phyloP scores from a whole-genome alignment of 805 yeast genomes.

The Starmerella floris region DNA sequence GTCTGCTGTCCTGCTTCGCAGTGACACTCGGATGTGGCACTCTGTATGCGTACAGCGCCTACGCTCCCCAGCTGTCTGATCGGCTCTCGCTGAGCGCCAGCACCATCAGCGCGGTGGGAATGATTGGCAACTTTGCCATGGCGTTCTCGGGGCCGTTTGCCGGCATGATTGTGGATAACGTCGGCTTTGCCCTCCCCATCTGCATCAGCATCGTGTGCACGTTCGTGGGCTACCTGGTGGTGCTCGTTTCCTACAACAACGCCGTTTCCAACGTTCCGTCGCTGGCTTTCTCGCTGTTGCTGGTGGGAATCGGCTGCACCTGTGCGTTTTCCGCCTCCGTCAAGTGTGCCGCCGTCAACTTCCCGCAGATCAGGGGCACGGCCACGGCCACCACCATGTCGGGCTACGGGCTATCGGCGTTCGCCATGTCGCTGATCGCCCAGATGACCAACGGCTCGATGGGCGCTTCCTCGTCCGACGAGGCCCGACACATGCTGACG shows the following conservation, averaged over 20 bases:
- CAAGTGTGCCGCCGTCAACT: constrained; percentile 59
- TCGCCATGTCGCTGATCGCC: constrained; percentile 47
- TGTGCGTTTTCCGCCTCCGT: constrained; percentile 49
- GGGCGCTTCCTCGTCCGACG: constrained; percentile 15
- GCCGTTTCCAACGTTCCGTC: constrained; percentile 30
- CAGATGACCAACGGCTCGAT: constrained; percentile 33
- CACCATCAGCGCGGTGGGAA: constrained; percentile 49
- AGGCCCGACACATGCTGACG: constrained; percentile 43
- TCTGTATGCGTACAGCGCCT: constrained; percentile 59
- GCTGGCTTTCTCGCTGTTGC: constrained; percentile 34
- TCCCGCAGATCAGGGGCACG: constrained; percentile 54
- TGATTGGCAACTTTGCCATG: constrained; percentile 53
- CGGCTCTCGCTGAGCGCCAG: constrained; percentile 47
- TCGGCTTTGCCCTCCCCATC: constrained; percentile 45
- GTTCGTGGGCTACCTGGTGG: constrained; percentile 42
- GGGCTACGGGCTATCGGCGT: constrained; percentile 61
- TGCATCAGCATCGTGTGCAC: constrained; percentile 39
- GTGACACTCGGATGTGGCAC: constrained; percentile 40
- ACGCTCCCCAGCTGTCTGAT: constrained; percentile 61
- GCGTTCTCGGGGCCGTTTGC: constrained; percentile 56
- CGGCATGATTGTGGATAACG: constrained; percentile 49
- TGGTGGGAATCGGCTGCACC: constrained; percentile 60
- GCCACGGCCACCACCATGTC: constrained; percentile 69
- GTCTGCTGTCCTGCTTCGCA: constrained; percentile 21
- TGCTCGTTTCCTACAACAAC: constrained; percentile 40